phyloP scores from a whole-genome alignment of 116 monocot genomes.

The Zostera marina region DNA sequence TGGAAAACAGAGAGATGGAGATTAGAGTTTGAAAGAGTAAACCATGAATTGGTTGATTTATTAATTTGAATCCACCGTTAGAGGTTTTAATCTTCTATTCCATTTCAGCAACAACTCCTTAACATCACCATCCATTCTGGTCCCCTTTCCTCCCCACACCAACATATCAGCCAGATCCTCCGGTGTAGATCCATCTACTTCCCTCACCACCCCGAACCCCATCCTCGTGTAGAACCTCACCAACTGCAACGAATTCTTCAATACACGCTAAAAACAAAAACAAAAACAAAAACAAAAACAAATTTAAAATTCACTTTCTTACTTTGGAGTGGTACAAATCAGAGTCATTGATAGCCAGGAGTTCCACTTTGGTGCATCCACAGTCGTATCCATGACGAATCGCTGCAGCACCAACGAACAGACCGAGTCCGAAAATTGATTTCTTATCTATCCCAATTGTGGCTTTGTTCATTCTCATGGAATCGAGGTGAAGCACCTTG shows the following conservation, averaged over 20 bases:
- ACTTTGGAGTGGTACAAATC: slow-evolving; percentile 71
- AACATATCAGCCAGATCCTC: slow-evolving; percentile 70
- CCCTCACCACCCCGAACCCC: slow-evolving; percentile 66
- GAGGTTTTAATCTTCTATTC: slow-evolving; percentile 44
- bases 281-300: neutral
- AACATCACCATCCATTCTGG: slow-evolving; percentile 80
- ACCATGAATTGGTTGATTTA: too few species aligned
- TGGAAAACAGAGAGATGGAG: too few species aligned
- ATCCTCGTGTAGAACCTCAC: slow-evolving; percentile 88
- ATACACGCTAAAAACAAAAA: neutral
- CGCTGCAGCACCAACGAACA: slow-evolving; percentile 77
- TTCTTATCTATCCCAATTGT: slow-evolving; percentile 43
- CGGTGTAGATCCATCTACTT: slow-evolving; percentile 64
- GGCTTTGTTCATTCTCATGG: slow-evolving; percentile 57
- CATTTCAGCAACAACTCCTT: slow-evolving; percentile 62
- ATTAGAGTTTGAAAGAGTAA: too few species aligned
- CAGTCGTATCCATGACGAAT: slow-evolving; percentile 75
- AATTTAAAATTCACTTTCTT: neutral
- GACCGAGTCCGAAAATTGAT: slow-evolving; percentile 73
- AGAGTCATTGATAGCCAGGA: slow-evolving; percentile 90
- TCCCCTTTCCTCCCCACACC: slow-evolving; percentile 92
- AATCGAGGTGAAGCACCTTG: slow-evolving; percentile 74
- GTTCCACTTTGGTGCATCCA: slow-evolving; percentile 65
- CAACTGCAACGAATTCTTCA: slow-evolving; percentile 26
- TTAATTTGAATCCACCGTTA: too few species aligned